phyloP scores from a whole-genome alignment of 257 asterid genomes.

The Solanum appendiculatum region DNA sequence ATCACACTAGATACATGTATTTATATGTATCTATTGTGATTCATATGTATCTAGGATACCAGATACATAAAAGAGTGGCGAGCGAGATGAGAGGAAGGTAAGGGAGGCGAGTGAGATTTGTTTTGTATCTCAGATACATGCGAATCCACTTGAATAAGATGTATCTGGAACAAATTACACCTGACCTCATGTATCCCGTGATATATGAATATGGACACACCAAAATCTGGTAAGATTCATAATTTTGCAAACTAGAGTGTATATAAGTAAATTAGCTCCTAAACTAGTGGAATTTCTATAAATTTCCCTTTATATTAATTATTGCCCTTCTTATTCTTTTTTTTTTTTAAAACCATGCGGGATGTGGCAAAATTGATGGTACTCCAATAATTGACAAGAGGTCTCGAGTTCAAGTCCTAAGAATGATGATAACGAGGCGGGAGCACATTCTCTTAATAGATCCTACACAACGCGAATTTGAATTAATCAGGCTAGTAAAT shows the following conservation, averaged over 20 bases:
- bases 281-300: too few relatives aligned
- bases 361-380: neutral
- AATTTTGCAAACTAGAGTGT: neutral
- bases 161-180: neutral
- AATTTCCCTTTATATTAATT: neutral
- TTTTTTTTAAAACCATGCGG: neutral
- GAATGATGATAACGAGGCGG: neutral
- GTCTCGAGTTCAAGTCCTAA: neutral
- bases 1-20: neutral
- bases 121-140: too few relatives aligned
- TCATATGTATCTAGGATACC: neutral
- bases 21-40: too few relatives aligned
- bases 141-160: too few relatives aligned
- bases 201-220: neutral
- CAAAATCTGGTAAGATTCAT: neutral
- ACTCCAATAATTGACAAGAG: neutral
- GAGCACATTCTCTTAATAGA: neutral
- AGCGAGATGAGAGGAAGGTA: neutral
- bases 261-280: neutral
- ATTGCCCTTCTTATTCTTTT: neutral
- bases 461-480: neutral
- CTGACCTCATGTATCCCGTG: neutral
- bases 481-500: neutral
- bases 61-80: neutral
- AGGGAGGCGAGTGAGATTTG: neutral